A percentile compares a stretch with the other conserved stretches of the same genome.
phyloP scores from a whole-genome alignment of 495 filamentous ascomycete genomes.

The Parmelia sp. region DNA sequence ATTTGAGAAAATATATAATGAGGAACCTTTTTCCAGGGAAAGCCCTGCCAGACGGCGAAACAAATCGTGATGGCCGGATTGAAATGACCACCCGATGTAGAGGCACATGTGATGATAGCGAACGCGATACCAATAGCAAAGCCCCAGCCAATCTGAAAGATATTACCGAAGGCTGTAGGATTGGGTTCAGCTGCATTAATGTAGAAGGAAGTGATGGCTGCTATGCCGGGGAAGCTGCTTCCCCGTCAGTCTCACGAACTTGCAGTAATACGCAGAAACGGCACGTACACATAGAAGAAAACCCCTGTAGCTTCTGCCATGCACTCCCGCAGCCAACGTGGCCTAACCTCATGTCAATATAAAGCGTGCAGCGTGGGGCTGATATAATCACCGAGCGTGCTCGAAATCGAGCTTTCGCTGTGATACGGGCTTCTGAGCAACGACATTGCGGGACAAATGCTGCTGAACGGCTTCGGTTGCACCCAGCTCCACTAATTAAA shows the following conservation, averaged over 20 bases:
- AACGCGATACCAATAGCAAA: conserved; percentile 50
- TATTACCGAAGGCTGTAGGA: conserved; percentile 35
- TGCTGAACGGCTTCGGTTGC: conserved; percentile 43
- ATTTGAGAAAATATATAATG: conserved; percentile 49
- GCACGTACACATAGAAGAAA: conserved; percentile 44
- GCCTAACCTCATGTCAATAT: conserved; percentile 16
- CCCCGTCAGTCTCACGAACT: conserved; percentile 6
- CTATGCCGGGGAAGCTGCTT: conserved; percentile 41
- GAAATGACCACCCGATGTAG: conserved; percentile 49
- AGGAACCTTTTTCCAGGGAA: conserved; percentile 47
- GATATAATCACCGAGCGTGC: conserved; percentile 30
- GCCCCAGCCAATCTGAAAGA: conserved; percentile 46
- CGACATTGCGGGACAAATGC: conserved; percentile 42
- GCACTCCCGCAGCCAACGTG: conserved; percentile 42
- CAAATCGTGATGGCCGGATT: conserved; percentile 47
- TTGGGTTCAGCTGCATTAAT: conserved; percentile 33
- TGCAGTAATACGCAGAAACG: not conserved
- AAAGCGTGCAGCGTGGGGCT: not conserved
- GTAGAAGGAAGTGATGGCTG: conserved; percentile 40
- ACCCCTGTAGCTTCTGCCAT: conserved; percentile 47
- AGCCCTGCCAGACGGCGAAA: conserved; percentile 48
- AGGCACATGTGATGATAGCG: conserved; percentile 47
- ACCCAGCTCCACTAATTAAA: conserved; percentile 35
- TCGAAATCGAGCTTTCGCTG: conserved; percentile 47
- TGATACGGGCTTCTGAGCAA: conserved; percentile 38